Conservation (phyloP, 169 alveolate genomes). For the Plasmodium cynomolgi region DNA sequence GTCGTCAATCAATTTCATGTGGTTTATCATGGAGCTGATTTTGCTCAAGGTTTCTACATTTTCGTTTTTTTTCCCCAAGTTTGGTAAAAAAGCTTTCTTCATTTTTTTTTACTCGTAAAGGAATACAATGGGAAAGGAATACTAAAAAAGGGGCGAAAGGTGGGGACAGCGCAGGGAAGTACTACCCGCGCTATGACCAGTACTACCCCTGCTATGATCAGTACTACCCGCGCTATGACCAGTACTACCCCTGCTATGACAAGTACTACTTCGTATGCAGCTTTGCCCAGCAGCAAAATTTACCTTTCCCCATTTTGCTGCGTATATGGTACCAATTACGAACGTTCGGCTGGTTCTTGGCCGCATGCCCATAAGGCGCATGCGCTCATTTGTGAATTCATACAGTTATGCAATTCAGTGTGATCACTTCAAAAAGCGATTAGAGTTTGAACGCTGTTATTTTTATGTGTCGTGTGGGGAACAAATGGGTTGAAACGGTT, state of each 20-base stretch:
- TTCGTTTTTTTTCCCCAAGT: slow-evolving; percentile 18
- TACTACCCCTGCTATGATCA: too few relatives aligned
- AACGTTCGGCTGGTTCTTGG: background rate
- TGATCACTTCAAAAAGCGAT: background rate
- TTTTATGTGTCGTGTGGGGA: background rate
- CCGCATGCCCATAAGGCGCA: background rate
- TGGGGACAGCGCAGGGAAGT: background rate
- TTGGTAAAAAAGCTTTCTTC: slow-evolving; percentile 19
- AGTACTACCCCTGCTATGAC: too few relatives aligned
- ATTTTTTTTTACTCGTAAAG: slow-evolving; percentile 2
- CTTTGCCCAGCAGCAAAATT: background rate
- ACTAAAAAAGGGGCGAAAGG: background rate
- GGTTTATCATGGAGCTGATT: slow-evolving; percentile 60
- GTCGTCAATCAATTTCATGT: slow-evolving; percentile 51
- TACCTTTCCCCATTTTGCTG: background rate
- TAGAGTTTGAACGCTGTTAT: background rate
- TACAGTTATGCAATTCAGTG: background rate
- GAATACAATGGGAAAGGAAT: background rate
- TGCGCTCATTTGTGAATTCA: background rate
- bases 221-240: background rate
- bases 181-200: background rate
- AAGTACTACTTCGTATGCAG: background rate
- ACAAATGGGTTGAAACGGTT: background rate
- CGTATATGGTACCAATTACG: background rate
- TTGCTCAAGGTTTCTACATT: slow-evolving; percentile 43